Conservation (phyloP, 495 filamentous ascomycete genomes). For the Xylaria castorea region DNA sequence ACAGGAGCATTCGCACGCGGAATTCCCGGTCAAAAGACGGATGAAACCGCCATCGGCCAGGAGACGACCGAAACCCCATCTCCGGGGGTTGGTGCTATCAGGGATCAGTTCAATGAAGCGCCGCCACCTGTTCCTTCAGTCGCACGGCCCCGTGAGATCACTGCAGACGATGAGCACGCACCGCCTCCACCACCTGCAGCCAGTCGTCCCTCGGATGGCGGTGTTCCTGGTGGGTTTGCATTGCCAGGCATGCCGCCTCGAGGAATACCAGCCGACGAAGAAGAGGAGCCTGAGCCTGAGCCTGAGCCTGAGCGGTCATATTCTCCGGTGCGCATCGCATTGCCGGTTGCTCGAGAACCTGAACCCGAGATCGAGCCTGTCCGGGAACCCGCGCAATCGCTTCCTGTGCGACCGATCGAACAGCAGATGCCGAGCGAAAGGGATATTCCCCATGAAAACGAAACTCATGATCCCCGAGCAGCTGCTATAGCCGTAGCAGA, state of each 20-base stretch:
- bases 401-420: conserved; percentile 57
- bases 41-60: conserved; percentile 53
- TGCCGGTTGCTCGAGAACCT: conserved; percentile 75
- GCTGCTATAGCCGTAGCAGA: conserved; percentile 63
- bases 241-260: conserved; percentile 75
- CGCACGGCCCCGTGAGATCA: conserved; percentile 35
- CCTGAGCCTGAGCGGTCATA: conserved; percentile 51
- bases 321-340: conserved; percentile 85
- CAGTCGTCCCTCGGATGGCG: conserved; percentile 57
- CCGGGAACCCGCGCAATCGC: conserved; percentile 55
- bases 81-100: conserved; percentile 69
- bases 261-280: conserved; percentile 61
- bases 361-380: conserved; percentile 60
- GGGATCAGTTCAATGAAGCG: conserved; percentile 77
- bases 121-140: conserved; percentile 67
- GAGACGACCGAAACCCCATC: conserved; percentile 52
- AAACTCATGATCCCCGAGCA: conserved; percentile 66
- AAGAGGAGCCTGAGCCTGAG: conserved; percentile 50
- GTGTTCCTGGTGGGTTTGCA: conserved; percentile 65
- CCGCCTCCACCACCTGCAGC: conserved; percentile 66
- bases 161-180: conserved; percentile 49
- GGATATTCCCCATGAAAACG: conserved; percentile 68
- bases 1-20: conserved; percentile 73
- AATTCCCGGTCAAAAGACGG: conserved; percentile 63
- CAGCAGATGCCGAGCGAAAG: conserved; percentile 66